These are phyloP conservation scores for Beauveria rudraprayagi DNA, from an alignment of 2,329 filamentous ascomycete genomes.

Conservation along the genomic window DNA sequence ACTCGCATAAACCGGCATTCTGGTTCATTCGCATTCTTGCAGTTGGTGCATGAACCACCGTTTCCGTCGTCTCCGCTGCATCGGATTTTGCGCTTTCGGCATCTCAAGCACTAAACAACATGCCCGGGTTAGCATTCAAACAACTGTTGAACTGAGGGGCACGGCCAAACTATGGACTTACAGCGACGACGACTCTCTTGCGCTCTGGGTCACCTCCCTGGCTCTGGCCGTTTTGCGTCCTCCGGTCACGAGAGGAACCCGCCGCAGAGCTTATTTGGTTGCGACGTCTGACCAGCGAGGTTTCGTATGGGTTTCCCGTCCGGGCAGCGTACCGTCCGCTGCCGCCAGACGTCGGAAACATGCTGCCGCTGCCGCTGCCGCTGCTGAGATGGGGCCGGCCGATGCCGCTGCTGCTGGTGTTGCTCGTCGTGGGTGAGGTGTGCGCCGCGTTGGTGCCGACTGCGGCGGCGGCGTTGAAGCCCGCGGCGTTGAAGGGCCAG, in stretches of 20 bases:
- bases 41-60: conserved; percentile 74
- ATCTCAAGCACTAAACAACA: conserved; percentile 65
- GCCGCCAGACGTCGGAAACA: background rate
- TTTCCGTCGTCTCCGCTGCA: conserved; percentile 80
- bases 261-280: background rate
- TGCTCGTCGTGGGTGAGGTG: background rate
- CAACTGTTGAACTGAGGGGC: too few species aligned
- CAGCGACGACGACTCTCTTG: background rate
- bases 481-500: background rate
- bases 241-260: background rate
- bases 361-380: background rate
- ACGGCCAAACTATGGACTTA: background rate
- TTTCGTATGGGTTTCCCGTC: background rate
- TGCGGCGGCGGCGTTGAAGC: background rate
- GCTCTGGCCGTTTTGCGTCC: background rate
- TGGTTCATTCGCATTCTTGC: conserved; percentile 62
- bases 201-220: background rate
- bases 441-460: background rate
- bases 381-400: background rate
- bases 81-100: conserved; percentile 87
- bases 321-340: background rate
- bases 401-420: too few species aligned
- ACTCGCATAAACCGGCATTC: conserved; percentile 78
- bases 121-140: background rate
- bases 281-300: background rate